phyloP scores from a whole-genome alignment of 2,329 filamentous ascomycete species.

The Annulohypoxylon truncatum region DNA sequence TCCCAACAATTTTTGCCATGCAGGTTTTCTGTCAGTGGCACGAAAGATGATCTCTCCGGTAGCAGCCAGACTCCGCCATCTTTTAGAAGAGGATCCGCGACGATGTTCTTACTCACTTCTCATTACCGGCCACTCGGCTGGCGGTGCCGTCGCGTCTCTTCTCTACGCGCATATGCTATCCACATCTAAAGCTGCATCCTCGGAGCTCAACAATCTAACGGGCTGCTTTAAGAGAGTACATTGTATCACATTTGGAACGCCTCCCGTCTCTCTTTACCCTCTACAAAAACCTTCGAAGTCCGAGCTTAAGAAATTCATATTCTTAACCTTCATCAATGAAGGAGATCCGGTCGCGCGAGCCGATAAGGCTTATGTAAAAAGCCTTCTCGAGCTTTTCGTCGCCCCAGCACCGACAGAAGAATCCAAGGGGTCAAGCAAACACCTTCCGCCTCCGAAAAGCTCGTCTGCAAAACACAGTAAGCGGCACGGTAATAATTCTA shows the following conservation, averaged over 20 bases:
- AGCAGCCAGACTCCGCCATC: conserved; percentile 73
- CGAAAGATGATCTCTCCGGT: conserved; percentile 80
- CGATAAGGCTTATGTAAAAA: conserved; percentile 80
- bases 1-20: conserved; percentile 79
- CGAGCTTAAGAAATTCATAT: conserved; percentile 73
- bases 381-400: conserved; percentile 76
- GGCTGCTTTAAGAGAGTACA: conserved; percentile 81
- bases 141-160: conserved; percentile 83
- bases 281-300: conserved; percentile 67
- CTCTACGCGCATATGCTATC: conserved; percentile 86
- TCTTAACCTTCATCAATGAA: conserved; percentile 85
- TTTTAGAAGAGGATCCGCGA: conserved; percentile 77
- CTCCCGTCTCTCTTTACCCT: conserved; percentile 79
- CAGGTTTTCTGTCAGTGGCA: conserved; percentile 82
- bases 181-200: conserved; percentile 63
- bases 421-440: conserved; percentile 21
- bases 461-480: conserved; percentile 39
- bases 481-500: conserved; percentile 47
- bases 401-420: conserved; percentile 63
- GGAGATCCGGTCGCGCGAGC: conserved; percentile 84
- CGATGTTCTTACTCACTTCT: conserved; percentile 76
- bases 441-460: conserved; percentile 13
- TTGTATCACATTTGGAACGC: conserved; percentile 87
- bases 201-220: conserved; percentile 76
- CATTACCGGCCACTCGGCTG: conserved; percentile 88